Conservation (phyloP, 2,329 filamentous ascomycete species). For the Nannizziopsis arthrosporioides region DNA sequence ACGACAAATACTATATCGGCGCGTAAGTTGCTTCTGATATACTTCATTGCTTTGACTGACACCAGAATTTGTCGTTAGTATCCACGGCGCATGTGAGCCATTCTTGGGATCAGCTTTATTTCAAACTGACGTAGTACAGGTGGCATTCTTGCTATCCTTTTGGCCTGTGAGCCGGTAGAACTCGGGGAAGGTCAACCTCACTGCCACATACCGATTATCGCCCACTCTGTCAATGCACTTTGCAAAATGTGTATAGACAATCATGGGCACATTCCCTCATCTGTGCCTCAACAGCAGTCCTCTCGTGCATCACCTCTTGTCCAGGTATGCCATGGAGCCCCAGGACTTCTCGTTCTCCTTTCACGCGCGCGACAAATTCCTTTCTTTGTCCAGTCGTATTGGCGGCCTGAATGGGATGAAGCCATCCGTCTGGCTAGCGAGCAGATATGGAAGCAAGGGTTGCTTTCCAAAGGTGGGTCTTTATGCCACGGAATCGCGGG, state of each 20-base stretch:
- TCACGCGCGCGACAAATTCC: conserved; percentile 23
- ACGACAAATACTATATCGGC: conserved; percentile 28
- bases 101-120: neutral
- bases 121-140: conserved; percentile 13
- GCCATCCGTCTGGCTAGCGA: conserved; percentile 25
- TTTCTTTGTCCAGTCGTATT: conserved; percentile 21
- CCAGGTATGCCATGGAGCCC: conserved; percentile 34
- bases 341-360: conserved; percentile 29
- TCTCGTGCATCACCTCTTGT: conserved; percentile 24
- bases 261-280: conserved; percentile 30
- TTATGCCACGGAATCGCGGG: conserved; percentile 34
- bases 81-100: conserved; percentile 18
- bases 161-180: conserved; percentile 26
- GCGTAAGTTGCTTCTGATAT: conserved; percentile 23
- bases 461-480: conserved; percentile 33
- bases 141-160: conserved; percentile 29
- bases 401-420: conserved; percentile 31
- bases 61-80: conserved; percentile 5
- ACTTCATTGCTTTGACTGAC: neutral
- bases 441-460: conserved; percentile 32
- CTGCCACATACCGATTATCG: conserved; percentile 25
- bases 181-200: conserved; percentile 17
- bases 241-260: conserved; percentile 26
- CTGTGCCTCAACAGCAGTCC: conserved; percentile 23
- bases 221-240: conserved; percentile 27